phyloP scores from a whole-genome alignment of 371 early-diverging fungal genomes.

The Rhizopus arrhizus region DNA sequence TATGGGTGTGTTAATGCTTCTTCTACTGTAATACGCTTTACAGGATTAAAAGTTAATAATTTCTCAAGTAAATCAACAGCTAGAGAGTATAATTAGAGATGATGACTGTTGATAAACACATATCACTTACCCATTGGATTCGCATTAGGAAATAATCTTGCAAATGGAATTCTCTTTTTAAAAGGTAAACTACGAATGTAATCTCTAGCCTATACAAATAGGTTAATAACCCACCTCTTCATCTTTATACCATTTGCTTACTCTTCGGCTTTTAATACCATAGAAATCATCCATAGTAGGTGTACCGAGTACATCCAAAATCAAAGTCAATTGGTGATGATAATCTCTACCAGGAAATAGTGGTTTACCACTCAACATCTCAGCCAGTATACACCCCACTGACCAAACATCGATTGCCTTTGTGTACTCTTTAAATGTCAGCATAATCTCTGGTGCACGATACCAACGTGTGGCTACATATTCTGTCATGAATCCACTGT shows the following conservation, averaged over 20 bases:
- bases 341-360: conserved; percentile 92
- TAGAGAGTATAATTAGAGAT: conserved; percentile 19
- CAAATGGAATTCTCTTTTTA: conserved; percentile 86
- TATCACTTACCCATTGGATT: conserved; percentile 58
- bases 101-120: neutral
- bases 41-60: conserved; percentile 93
- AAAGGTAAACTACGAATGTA: conserved; percentile 91
- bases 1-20: conserved; percentile 93
- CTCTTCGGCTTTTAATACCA: conserved; percentile 76
- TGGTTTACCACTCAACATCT: conserved; percentile 89
- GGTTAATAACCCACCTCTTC: neutral
- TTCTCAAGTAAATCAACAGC: conserved; percentile 90
- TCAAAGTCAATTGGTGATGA: conserved; percentile 96
- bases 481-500: conserved; percentile 94
- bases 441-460: conserved; percentile 97
- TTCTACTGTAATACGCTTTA: conserved; percentile 90
- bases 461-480: conserved; percentile 99
- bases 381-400: conserved; percentile 97
- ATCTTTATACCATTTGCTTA: conserved; percentile 21
- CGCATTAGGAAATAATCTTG: conserved; percentile 80
- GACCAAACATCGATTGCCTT: conserved; percentile 98
- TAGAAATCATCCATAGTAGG: conserved; percentile 90
- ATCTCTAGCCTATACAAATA: conserved; percentile 68
- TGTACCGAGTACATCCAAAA: conserved; percentile 96
- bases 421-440: conserved; percentile 93